Conservation (phyloP, 2,329 filamentous ascomycete genomes). For the Coniochaeta sp. region DNA sequence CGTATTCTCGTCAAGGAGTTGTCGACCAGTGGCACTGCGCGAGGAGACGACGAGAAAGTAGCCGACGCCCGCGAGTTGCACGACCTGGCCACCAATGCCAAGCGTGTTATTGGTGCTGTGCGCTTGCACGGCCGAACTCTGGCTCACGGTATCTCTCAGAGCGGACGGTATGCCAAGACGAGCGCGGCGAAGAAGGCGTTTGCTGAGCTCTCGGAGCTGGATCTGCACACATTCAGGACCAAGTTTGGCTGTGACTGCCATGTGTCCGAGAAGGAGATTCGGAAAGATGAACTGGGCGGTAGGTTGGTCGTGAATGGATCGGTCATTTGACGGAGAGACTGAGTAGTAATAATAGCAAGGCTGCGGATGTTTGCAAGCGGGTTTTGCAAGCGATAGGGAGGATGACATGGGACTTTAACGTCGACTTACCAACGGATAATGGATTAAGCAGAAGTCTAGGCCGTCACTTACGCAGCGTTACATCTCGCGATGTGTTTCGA, state of each 20-base stretch:
- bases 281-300: not conserved
- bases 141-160: constrained; percentile 53
- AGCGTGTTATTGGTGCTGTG: constrained; percentile 58
- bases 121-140: constrained; percentile 67
- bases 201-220: constrained; percentile 33
- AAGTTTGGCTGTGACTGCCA: constrained; percentile 58
- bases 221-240: constrained; percentile 48
- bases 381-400: not conserved
- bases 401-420: not conserved
- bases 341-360: not conserved
- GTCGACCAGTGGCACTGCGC: constrained; percentile 18
- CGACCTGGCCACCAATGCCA: constrained; percentile 27
- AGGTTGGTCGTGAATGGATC: not conserved
- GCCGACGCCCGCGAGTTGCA: constrained; percentile 7
- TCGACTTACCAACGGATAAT: not conserved
- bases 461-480: not conserved
- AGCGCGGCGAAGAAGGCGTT: constrained; percentile 55
- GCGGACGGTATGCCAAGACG: constrained; percentile 66
- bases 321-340: not conserved
- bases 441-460: too few relatives aligned
- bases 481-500: not conserved
- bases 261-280: not conserved
- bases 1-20: constrained; percentile 46
- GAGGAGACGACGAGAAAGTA: constrained; percentile 25
- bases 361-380: not conserved